Evolutionary conservation across 129 eudicot species (phyloP), one percentile per base, ranked within the genome.

Genomic region (Solidago caesia): DNA sequence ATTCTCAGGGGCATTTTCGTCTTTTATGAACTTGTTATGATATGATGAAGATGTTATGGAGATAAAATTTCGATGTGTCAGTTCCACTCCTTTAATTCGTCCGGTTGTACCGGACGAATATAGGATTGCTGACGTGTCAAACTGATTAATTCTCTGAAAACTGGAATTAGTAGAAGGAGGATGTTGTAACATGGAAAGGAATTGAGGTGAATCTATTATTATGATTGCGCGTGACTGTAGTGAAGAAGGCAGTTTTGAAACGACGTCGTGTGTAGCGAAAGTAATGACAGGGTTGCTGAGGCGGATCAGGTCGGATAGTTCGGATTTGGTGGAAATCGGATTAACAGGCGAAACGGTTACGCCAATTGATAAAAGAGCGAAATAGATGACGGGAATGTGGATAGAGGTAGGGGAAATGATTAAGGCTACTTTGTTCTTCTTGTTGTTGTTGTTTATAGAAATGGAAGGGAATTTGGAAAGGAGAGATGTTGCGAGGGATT

Each of bases 71-170:
- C 97, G 82, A 83, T 94, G 99, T 46, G 91, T 78, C 49, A 88
- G 48, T 77, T 88, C 96, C 2, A 94, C 99, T 4, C 97, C 99
- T 65, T 94, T 94, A 21, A 91, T 84, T 27, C 82, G 74, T 6
- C 99, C 97, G 15, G 99, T 94, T 39, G 99, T 94, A 63, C 99
- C 97, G 5, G 99, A 94, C 0, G 99, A 94, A 71, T 85, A 94
- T 5, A 94, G 87, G 10, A 94, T 90, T 0, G 81, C 93, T 5
- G 97, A 97, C 57, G 93, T 29, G 70, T 94, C 91, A 13, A 81
- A 70, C 75, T 94, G 97, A 6, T 57, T 57, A 3, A 33, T 13
- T 5, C 6, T 59, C 1, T 41, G 74, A 68, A 14, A 61, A 57
- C 26, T 0, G 21, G 41, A 46, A n/a, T 11, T 13, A 12, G 0